Base-by-base conservation (phyloP, 345 rosid genomes). In the Gossypium sturtianum region DNA sequence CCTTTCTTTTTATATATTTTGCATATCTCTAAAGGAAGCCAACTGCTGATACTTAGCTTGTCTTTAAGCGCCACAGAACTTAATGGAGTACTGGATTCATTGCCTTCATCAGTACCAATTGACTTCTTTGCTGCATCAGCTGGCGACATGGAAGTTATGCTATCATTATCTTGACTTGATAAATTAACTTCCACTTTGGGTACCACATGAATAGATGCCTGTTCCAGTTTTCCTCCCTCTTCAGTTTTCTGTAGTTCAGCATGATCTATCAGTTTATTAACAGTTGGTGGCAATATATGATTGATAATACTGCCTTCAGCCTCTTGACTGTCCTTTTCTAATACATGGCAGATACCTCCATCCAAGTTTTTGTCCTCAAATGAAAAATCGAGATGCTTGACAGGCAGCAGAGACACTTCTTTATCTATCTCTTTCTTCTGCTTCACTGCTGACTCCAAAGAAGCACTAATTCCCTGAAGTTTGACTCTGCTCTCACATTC, bases 21-120 rank as follows among this genome's bases (percentile, higher is more conserved):
- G 86, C 97, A 90, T 78, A 92, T 84, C 76, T 89, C 92, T 69
- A 81, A 70, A 77, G 97, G 97, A 86, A 94, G 98, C 98, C 97
- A 94, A 66, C 80, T 81, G 84, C 80, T 82, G 47, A 92, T 84
- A 67, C 82, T 85, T 66, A 89, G 77, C 70, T 67, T 76, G 70
- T 86, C 94, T 79, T 83, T 85, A 62, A 45, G 76, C 27, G 75
- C 78, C 82, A 80, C 81, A 76, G 60, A 79, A 82, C 92, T 90
- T 80, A 94, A 84, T 76, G 97, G 97, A 80, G 97, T 92, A 61
- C 76, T 69, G 51, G 87, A 83, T 83, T 83, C 97, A 84, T 73
- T 64, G 62, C 74, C 80, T 79, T 76, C 83, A 77, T 70, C 47
- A 75, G 77, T 81, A 66, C 75, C 80, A 77, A 61, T 72, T 22